Conservation (phyloP, 75 land plant genomes). For the Cunninghamia lanceolata region DNA sequence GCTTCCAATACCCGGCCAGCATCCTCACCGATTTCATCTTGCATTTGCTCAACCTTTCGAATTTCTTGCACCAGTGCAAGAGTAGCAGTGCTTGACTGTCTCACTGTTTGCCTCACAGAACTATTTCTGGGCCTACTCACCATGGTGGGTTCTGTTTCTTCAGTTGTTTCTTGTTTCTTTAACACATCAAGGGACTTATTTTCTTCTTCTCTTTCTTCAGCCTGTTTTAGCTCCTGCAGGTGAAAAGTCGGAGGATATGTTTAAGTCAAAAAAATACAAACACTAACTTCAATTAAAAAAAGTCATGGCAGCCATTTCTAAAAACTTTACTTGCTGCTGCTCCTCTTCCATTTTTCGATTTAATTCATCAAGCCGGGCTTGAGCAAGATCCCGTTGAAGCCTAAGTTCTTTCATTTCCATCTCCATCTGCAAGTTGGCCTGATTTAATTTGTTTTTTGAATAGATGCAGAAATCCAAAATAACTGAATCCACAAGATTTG, state of each 20-base stretch:
- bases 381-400: constrained; percentile 76
- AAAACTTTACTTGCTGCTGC: constrained; percentile 25
- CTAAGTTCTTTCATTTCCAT: constrained; percentile 75
- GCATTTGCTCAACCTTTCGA: constrained; percentile 90
- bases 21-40: constrained; percentile 97
- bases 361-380: constrained; percentile 70
- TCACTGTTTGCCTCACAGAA: constrained; percentile 41
- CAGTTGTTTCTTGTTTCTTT: constrained; percentile 16
- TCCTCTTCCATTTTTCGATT: constrained; percentile 51
- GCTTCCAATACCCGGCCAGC: constrained; percentile 88
- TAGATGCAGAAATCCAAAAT: not conserved
- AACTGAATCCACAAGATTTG: not conserved
- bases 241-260: not conserved
- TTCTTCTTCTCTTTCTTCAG: not conserved
- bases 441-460: not conserved
- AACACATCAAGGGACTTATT: constrained; percentile 7
- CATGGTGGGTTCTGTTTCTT: constrained; percentile 18
- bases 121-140: constrained; percentile 28
- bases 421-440: constrained; percentile 64
- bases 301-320: not conserved
- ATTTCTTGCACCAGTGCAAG: constrained; percentile 92
- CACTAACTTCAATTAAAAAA: not conserved
- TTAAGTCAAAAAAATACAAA: not conserved
- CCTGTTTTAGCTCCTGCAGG: constrained; percentile 20
- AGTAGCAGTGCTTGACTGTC: constrained; percentile 85